These are phyloP conservation scores for Drechslerella coelobrocha DNA, from an alignment of 2,329 filamentous ascomycete species.

Conservation along the genomic window DNA sequence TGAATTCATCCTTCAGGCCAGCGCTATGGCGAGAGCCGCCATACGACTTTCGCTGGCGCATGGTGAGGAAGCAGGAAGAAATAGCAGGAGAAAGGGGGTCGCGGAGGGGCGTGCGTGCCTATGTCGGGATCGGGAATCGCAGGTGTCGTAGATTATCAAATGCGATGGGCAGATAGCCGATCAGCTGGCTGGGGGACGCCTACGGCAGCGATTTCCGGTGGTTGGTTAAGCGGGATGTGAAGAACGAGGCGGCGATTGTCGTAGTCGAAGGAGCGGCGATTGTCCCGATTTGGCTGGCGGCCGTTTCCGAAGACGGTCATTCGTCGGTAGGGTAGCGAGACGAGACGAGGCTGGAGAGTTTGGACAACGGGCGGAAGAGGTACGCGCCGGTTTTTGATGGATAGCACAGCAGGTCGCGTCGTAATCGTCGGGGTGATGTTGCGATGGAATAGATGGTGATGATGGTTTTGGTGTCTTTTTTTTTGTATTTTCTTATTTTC, in stretches of 20 bases:
- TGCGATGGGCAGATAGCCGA: background rate
- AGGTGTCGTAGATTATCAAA: background rate
- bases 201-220: background rate
- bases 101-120: constrained; percentile 1
- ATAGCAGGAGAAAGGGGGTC: background rate
- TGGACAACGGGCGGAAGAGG: no score
- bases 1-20: constrained; percentile 43
- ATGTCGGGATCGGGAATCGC: background rate
- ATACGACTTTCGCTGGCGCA: constrained; percentile 45
- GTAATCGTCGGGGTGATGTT: no score
- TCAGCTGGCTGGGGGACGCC: background rate
- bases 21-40: constrained; percentile 33
- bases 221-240: background rate
- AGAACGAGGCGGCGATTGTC: background rate
- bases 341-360: no score
- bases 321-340: no score
- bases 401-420: no score
- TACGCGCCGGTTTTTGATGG: no score
- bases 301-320: no score
- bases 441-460: no score
- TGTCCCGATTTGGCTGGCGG: no score
- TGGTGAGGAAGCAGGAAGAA: background rate
- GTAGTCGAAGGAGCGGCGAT: background rate
- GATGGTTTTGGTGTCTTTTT: no score
- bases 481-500: no score